A percentile compares a stretch with the other conserved stretches of the same genome.
Evolutionary conservation across 768 basidiomycete species (phyloP).

Genomic region (Psilocybe tampanensis): DNA sequence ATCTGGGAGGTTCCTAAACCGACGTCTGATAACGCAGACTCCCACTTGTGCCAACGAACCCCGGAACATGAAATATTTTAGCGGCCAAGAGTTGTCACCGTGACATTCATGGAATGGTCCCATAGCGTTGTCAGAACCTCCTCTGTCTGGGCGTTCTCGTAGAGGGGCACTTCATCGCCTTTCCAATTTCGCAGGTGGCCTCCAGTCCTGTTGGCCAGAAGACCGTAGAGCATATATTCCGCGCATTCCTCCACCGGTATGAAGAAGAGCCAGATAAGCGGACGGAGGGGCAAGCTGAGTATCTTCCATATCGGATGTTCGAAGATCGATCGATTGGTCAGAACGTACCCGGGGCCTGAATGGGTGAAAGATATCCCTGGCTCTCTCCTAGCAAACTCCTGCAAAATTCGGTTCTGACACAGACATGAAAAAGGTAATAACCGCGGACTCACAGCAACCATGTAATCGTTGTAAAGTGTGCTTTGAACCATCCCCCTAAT

Average conservation of each 20-base stretch:
- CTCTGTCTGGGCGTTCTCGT: neutral
- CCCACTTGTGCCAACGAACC: too few species aligned
- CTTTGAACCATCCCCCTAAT: slow-evolving; percentile 26
- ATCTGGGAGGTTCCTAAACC: too few species aligned
- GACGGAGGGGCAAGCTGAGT: slow-evolving; percentile 18
- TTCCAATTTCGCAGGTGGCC: slow-evolving; percentile 18
- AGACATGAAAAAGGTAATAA: too few species aligned
- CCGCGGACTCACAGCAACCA: slow-evolving; percentile 31
- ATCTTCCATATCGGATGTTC: slow-evolving; percentile 16
- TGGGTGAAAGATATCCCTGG: slow-evolving; percentile 47
- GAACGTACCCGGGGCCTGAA: slow-evolving; percentile 41
- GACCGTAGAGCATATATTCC: slow-evolving; percentile 34
- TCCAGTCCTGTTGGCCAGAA: slow-evolving; percentile 26
- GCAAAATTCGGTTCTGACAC: too few species aligned
- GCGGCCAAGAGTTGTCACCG: neutral
- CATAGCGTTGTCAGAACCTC: neutral
- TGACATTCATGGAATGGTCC: neutral
- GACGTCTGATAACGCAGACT: too few species aligned
- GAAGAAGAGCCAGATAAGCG: slow-evolving; percentile 23
- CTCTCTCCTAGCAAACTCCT: slow-evolving; percentile 41
- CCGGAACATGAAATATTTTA: too few species aligned
- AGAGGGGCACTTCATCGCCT: slow-evolving; percentile 10
- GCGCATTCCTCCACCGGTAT: slow-evolving; percentile 25
- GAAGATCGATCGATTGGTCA: slow-evolving; percentile 25
- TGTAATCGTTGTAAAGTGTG: slow-evolving; percentile 38